Evolutionary conservation across 2,329 filamentous ascomycete genomes (phyloP), one percentile per base, ranked within the genome.

Genomic region (Penicillium hesseltinei): DNA sequence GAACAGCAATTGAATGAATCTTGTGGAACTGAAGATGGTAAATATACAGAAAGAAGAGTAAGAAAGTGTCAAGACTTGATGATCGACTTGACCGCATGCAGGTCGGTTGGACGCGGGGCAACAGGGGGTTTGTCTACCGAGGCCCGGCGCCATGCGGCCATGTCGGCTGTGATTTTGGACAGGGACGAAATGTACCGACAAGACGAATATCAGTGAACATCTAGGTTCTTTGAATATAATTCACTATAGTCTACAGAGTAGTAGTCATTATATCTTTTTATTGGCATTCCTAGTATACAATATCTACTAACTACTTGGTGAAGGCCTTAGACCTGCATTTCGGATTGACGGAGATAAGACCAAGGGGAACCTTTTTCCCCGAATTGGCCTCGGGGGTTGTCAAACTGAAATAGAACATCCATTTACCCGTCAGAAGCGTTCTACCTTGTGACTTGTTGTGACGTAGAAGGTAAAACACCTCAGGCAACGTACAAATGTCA

Each of bases 61-160:
- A n/a, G 21, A 47, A 50, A 43, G 33, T 39, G 43, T 47, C 36
- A 38, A 38, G 42, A 45, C 33, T 53, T 13, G 35, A 51, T 50
- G 59, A 63, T 64, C 60, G 53, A 39, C 62, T 45, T 52, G 17
- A 27, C 21, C 50, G 15, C 42, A 45, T 46, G 57, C 54, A 51
- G 39, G 54, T 60, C 62, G 64, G 64, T 62, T 65, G 59, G 55
- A 59, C 63, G 64, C 64, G 63, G 64, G 63, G 60, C 23, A 45
- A 45, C 46, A 52, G 57, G 54, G 54, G 40, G 36, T 13, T 33
- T 33, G 15, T 62, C 58, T 57, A 66, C 64, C 64, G 64, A 69
- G 64, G 54, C 62, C 56, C 60, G 56, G 58, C 51, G 58, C 66
- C 66, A 69, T 66, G 67, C 67, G 61, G 63, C 31, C 44, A 27